Percentiles rank a stretch among this genome's conserved stretches.
Conservation (phyloP, 345 rosid genomes). For the Raphanus sativus region DNA sequence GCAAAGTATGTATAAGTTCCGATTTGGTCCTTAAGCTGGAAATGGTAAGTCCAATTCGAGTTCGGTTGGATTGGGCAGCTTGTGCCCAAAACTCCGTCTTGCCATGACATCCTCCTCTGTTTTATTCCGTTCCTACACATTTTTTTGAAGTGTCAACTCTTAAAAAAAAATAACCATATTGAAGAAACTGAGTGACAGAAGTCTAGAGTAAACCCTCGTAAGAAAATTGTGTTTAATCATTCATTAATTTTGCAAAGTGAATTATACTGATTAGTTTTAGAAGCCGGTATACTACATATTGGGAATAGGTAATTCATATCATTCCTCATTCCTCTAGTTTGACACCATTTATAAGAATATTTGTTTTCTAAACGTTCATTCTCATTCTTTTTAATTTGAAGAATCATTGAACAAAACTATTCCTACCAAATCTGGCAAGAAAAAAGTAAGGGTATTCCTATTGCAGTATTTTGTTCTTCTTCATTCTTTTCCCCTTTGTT, state of each 20-base stretch:
- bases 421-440: too few species aligned
- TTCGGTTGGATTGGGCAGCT: slow-evolving; percentile 38
- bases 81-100: slow-evolving; percentile 39
- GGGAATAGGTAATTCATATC: too few species aligned
- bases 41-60: slow-evolving; percentile 33
- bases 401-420: too few species aligned
- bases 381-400: too few species aligned
- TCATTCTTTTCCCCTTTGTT: too few species aligned
- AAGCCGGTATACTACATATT: not conserved
- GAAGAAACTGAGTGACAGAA: not conserved
- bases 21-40: slow-evolving; percentile 37
- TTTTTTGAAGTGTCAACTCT: not conserved
- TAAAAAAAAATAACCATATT: not conserved
- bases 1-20: slow-evolving; percentile 32
- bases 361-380: too few species aligned
- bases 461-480: too few species aligned
- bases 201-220: too few species aligned
- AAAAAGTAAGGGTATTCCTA: too few species aligned
- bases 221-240: not conserved
- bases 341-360: too few species aligned
- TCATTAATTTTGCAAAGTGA: not conserved
- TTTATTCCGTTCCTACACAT: slow-evolving; percentile 25
- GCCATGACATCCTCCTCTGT: slow-evolving; percentile 37
- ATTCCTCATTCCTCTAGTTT: too few species aligned
- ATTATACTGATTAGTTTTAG: not conserved